Evolutionary conservation across 257 asterid genomes (phyloP), one percentile per base, ranked within the genome.

Genomic region (Nicotiana attenuata): DNA sequence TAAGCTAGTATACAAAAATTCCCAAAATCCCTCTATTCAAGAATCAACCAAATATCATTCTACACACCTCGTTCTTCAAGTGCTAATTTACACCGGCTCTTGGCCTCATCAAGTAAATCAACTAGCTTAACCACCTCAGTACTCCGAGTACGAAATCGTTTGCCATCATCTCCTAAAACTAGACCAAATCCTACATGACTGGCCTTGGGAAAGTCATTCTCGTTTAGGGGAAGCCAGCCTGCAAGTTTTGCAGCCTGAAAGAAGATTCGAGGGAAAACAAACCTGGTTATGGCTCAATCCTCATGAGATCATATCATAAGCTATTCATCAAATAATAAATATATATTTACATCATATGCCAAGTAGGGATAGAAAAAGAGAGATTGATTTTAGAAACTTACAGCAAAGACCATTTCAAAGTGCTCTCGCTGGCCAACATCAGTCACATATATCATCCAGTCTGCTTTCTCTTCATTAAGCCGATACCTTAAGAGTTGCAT

Each of bases 111-210:
- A 14, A 94, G 97, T 75, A 96, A 87, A 89, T 94, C 98, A 65
- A 93, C 92, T 79, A 94, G 87, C 82, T 94, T 94, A 67, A 94
- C 97, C 60, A 97, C 97, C 87, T 96, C 99, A 64, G 94, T 89
- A 89, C 94, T 89, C 73, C 99, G 94, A 68, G 98, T 96, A 3
- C 97, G 92, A 77, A 94, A 96, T 84, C 97, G 87, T 80, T 94
- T 96, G 84, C 97, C 97, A 84, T 96, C 99, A 55, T 91, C 97
- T 47, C 99, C 98, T 69, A 92, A 91, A 83, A 96, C 98, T 82
- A 94, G 91, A 82, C 98, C 99, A 89, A 93, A 92, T 19, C 97
- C 98, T 14, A 93, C 98, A 75, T 96, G 99, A 87, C 90, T 96
- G 76, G 86, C 86, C 88, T 86, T 96, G 57, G 98, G 99, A 84